Base-by-base conservation (phyloP, 2,329 filamentous ascomycete species). In the Curvularia sp. region DNA sequence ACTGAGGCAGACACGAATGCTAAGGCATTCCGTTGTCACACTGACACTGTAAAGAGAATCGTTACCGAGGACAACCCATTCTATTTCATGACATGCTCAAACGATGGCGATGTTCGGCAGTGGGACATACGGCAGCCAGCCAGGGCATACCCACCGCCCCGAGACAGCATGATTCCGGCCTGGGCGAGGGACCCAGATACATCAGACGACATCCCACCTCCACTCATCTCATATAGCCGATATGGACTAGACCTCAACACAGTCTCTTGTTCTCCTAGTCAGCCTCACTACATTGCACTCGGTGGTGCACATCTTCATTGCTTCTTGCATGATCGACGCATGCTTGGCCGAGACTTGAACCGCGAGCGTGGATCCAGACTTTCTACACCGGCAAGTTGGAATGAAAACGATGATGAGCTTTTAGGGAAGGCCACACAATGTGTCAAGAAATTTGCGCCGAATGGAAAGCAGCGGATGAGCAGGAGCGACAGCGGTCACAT, bases 231-330 rank as follows among this genome's bases (percentile, higher is more conserved):
- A 1, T 89, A 89, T 75, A 87, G 86, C 64, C 81, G 81, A 22
- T 87, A 86, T 65, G 79, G 82, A 43, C 76, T 90, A 20, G 87
- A 89, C 63, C 78, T 90, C 30, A 89, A 89, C 68, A 89, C 85
- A 3, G 88, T 90, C 24, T 89, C 87, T 13, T 89, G 88, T 68
- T 88, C 88, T 6, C 80, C 85, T 4, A 87, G 82, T 49, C 88
- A 89, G 66, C 88, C 88, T 12, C 86, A 90, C 68, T 90, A 90
- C 67, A 89, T 90, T 65, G 88, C 87, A 7, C 77, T 90, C 13
- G 88, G 88, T 44, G 88, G 88, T n/a, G 85, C 86, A 7, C 87
- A 89, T 73, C 79, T 88, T 9, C 86, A 90, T 69, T 89, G 87
- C 71, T 89, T 90, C 69, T 79, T 90, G 31, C 88, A 90, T 69